Percentiles rank a stretch among this genome's conserved stretches.
Conservation (phyloP, 2,329 filamentous ascomycete species). For the Ilyonectria sp. region DNA sequence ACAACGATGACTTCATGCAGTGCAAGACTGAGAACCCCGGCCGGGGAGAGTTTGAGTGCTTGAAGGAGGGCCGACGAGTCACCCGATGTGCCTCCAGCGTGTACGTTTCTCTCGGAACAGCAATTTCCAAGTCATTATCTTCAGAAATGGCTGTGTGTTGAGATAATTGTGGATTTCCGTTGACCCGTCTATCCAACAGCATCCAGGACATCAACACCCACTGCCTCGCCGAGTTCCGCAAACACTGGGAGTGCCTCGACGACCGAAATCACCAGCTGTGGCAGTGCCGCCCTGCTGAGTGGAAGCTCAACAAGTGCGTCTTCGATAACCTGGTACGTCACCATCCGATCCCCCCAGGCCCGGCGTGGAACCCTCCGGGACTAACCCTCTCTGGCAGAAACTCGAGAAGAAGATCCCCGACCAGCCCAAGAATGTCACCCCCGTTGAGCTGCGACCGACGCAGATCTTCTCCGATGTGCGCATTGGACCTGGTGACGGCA, state of each 20-base stretch:
- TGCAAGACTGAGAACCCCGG: conserved; percentile 97
- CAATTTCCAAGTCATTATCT: not conserved
- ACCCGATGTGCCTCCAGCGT: conserved; percentile 97
- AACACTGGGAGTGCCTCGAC: conserved; percentile 96
- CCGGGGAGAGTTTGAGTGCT: conserved; percentile 91
- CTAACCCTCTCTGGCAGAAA: conserved; percentile 66
- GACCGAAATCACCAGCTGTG: conserved; percentile 98
- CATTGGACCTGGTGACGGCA: conserved; percentile 59
- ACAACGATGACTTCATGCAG: conserved; percentile 99
- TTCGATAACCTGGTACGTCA: conserved; percentile 91
- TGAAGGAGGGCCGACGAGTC: conserved; percentile 96
- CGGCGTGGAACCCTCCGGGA: not conserved
- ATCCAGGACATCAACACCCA: conserved; percentile 96
- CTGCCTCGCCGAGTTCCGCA: conserved; percentile 91
- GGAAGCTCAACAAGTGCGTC: conserved; percentile 94
- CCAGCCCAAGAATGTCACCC: conserved; percentile 77
- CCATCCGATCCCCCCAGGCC: not conserved
- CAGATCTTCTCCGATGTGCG: conserved; percentile 74
- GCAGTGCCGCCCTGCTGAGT: conserved; percentile 92
- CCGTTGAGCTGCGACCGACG: conserved; percentile 80
- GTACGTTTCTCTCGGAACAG: conserved; percentile 70
- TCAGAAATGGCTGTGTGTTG: not conserved
- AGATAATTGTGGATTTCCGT: conserved; percentile 16
- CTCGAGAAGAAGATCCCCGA: conserved; percentile 87
- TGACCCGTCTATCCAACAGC: conserved; percentile 61